Evolutionary conservation across 495 filamentous ascomycete species (phyloP).

Genomic region (Aspergillus bertholletiae): DNA sequence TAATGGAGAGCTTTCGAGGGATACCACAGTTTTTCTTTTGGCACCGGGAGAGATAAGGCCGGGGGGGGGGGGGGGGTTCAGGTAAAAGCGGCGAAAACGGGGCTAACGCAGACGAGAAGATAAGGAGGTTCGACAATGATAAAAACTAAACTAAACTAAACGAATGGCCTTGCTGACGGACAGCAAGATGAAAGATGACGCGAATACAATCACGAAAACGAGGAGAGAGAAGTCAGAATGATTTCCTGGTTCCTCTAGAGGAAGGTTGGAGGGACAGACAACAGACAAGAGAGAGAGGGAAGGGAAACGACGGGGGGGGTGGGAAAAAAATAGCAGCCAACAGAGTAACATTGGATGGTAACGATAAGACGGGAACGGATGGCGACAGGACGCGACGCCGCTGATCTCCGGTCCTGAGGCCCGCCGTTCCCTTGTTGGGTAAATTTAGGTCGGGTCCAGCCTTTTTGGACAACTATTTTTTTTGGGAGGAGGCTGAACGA

Average conservation of each 20-base stretch:
- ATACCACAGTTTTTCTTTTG: not conserved
- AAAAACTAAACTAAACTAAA: not conserved
- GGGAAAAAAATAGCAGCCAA: no score
- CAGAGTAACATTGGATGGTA: not conserved
- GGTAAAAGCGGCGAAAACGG: not conserved
- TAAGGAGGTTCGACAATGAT: not conserved
- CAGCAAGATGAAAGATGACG: slow-evolving; percentile 6
- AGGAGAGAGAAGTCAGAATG: not conserved
- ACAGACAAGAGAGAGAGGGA: not conserved
- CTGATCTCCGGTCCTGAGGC: slow-evolving; percentile 6
- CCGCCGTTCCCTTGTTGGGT: slow-evolving; percentile 7
- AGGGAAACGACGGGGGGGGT: no score
- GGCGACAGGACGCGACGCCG: slow-evolving; percentile 20
- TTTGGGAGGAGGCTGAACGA: not conserved
- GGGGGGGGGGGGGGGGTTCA: no score
- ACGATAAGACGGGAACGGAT: slow-evolving; percentile 23
- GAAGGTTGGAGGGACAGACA: not conserved
- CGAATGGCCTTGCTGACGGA: slow-evolving; percentile 8
- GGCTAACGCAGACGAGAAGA: not conserved
- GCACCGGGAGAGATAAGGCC: not conserved
- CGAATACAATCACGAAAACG: not conserved
- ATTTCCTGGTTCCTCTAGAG: not conserved
- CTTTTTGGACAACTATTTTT: not conserved
- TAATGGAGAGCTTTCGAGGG: not conserved
- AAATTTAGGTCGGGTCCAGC: not conserved